These are phyloP conservation scores for Lipomyces mesembrius DNA, from an alignment of 805 yeast species.

Conservation along the genomic window DNA sequence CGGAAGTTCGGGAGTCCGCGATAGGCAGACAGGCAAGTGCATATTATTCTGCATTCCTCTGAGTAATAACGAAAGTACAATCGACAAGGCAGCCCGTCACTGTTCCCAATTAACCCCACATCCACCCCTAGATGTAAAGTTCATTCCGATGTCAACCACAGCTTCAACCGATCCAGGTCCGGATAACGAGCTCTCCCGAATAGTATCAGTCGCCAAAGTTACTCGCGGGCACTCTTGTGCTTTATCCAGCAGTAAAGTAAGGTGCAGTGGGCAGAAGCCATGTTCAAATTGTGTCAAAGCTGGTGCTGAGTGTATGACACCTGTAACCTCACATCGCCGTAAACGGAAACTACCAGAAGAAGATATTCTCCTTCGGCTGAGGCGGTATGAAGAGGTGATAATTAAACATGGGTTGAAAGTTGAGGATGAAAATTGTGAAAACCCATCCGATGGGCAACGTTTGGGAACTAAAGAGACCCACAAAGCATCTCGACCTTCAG, in stretches of 20 bases:
- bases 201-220: too few species aligned
- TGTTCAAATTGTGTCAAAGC: neutral
- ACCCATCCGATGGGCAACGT: neutral
- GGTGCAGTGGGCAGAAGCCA: neutral
- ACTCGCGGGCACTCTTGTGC: neutral
- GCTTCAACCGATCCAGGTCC: too few species aligned
- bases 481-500: neutral
- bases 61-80: too few species aligned
- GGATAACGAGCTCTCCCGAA: too few species aligned
- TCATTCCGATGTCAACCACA: neutral
- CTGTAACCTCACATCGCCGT: neutral
- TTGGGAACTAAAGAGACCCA: neutral
- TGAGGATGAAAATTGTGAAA: neutral
- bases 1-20: too few species aligned
- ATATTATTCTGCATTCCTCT: too few species aligned
- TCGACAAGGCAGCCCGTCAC: too few species aligned
- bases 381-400: neutral
- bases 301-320: neutral
- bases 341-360: neutral
- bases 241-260: neutral
- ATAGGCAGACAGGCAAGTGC: too few species aligned
- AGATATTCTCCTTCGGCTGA: neutral
- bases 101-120: too few species aligned
- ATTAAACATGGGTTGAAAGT: neutral
- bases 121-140: too few species aligned